Base-by-base conservation (phyloP, 2,329 filamentous ascomycete genomes). In the Pseudocercospora pini-densiflorae region DNA sequence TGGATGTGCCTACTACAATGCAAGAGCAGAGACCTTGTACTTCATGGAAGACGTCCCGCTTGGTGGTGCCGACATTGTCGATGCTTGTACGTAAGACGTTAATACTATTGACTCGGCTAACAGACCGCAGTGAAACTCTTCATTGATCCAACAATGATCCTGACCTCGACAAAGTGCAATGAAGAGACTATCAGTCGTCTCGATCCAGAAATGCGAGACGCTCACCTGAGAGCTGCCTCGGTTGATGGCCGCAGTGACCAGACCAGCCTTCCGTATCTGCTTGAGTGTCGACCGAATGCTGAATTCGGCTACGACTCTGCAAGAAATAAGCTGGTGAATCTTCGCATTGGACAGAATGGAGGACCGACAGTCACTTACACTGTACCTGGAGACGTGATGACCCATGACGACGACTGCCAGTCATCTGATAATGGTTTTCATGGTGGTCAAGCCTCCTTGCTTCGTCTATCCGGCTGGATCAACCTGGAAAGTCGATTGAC, bases 1-100 rank as follows among this genome's bases (percentile, higher is more conserved):
- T 19, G 94, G 94, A 0, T 97, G 93, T 77, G 90, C 92, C 54
- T 97, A 94, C 75, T 97, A 94, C 75, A 82, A 90, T 55, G 88
- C 89, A 5, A 81, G 85, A 27, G 88, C 93, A 45, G 89, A 92
- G 73, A 88, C 84, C 40, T 79, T 97, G 3, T 90, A 87, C 65
- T 83, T 97, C 51, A 89, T 96, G 75, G 89, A 94, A 75, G 94
- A 97, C 71, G 84, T 92, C 9, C 84, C 87, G 16, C 23, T 88
- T 70, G 90, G 89, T 4, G 89, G 88, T n/a, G 77, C 87, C n/a
- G 89, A 92, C 40, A 81, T 90, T 12, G 74, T 85, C 14, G 81
- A 85, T 69, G 73, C 79, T 57, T 73, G 83, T 83, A 67, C 70
- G 81, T 77, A 1, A 9, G 1, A 12, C 6, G 24, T n/a, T n/a